Percentiles rank a stretch among this genome's conserved stretches.
Evolutionary conservation across 2,329 filamentous ascomycete genomes (phyloP).

Genomic region (Pestalotiopsis sp.): DNA sequence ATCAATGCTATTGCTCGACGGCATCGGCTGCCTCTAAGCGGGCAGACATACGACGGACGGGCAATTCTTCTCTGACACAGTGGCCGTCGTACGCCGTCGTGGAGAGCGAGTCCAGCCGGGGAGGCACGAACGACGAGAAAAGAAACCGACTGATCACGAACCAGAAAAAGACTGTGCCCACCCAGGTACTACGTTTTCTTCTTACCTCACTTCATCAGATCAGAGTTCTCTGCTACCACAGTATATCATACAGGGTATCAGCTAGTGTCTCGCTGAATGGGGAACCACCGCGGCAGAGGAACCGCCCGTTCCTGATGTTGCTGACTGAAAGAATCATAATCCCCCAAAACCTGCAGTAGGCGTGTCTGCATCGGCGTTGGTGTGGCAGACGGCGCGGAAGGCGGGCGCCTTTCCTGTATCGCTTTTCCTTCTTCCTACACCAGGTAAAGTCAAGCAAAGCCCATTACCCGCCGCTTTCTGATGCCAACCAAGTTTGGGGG

Average conservation of each 20-base stretch:
- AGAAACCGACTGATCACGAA: neutral
- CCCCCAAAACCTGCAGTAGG: neutral
- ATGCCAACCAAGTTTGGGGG: neutral
- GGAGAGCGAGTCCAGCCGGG: neutral
- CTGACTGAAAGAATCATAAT: neutral
- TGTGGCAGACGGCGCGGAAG: neutral
- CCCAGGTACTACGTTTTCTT: neutral
- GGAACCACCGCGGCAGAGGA: neutral
- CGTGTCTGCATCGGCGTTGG: neutral
- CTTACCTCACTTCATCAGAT: neutral
- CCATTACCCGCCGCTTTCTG: neutral
- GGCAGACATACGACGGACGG: neutral
- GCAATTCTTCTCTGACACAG: neutral
- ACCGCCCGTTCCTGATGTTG: constrained; percentile 4
- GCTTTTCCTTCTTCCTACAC: neutral
- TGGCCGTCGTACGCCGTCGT: neutral
- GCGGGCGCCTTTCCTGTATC: neutral
- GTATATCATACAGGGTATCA: neutral
- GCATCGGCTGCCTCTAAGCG: constrained; percentile 9
- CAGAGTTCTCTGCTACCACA: neutral
- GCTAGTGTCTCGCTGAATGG: neutral
- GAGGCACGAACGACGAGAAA: neutral
- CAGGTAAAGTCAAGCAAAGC: neutral
- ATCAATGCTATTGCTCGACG: constrained; percentile 11
- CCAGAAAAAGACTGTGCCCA: neutral